Base-by-base conservation (phyloP, 176 grass and related monocot species). In the Saccharum officinarum region DNA sequence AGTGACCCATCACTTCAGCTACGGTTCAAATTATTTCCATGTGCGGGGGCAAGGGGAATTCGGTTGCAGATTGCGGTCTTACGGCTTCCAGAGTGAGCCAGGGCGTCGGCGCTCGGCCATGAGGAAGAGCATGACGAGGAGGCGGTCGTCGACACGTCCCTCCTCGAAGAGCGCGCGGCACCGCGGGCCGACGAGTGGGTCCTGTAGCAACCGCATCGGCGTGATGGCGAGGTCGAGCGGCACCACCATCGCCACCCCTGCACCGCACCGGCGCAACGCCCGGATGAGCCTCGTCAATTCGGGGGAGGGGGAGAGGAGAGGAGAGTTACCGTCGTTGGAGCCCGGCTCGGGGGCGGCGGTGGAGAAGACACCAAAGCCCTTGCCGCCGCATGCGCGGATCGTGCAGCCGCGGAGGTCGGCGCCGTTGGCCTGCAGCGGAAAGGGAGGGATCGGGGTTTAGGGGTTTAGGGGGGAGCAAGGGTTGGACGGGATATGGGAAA, bases 81-180 rank as follows among this genome's bases (percentile, higher is more conserved):
- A 98, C 96, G 93, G 96, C 82, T 98, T 98, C 96, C 96, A 98
- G 50, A 92, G 91, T 20, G 96, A 95, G 77, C 68, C 88, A 7
- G 89, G 87, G 39, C 89, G 96, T 55, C 93, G 55, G 54, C 93
- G 93, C 91, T 98, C 89, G 28, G 91, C 93, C 87, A 94, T 89
- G 79, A 95, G 87, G 92, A 95, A 98, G 54, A 98, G 69, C 93
- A 92, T 98, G 22, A 98, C 80, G 59, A 98, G 91, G 45, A 95
- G 92, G 31, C 93, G 93, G 69, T 94, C 96, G 42, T 98, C 96
- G 18, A 92, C 83, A 65, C 71, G 44, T 15, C 91, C 93, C 16
- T 94, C 91, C 69, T 94, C 87, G 26, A 95, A 95, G 77, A 95
- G 68, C 64, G 85, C 86, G 42, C 91, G 88, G 83, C 89, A 98